Percentiles rank a stretch among this genome's conserved stretches.
phyloP scores from a whole-genome alignment of 441 rosid species.

The Syzygium malaccense region DNA sequence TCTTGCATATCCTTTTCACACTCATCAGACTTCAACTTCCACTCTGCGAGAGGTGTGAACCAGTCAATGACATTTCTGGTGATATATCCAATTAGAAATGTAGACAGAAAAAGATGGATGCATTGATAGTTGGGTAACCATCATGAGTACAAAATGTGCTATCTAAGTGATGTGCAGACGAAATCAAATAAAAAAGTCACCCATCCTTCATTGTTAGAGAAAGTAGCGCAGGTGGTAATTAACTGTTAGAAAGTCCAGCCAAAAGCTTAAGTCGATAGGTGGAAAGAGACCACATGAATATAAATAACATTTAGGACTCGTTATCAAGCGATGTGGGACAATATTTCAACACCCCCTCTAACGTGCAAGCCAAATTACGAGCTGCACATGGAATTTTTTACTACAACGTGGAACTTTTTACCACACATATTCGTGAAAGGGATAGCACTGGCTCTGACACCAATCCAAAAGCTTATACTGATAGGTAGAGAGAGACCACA shows the following conservation, averaged over 20 bases:
- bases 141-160: background rate
- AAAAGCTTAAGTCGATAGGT: no score
- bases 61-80: background rate
- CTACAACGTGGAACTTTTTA: no score
- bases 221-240: background rate
- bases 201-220: background rate
- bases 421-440: no score
- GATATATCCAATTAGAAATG: background rate
- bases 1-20: conserved; percentile 91
- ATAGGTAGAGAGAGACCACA: no score
- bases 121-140: background rate
- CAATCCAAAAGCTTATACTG: no score
- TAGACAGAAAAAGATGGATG: background rate
- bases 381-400: no score
- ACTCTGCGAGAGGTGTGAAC: conserved; percentile 35
- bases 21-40: conserved; percentile 86
- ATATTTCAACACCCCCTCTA: no score
- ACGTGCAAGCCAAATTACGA: no score
- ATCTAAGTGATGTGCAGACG: background rate
- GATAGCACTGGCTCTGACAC: no score
- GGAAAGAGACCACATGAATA: no score
- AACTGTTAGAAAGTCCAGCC: background rate
- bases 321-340: no score
- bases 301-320: no score
- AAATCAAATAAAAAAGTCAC: background rate